Percentiles rank a stretch among this genome's conserved stretches.
These are phyloP conservation scores for Rosellinia necatrix DNA, from an alignment of 2,329 filamentous ascomycete genomes.

Conservation along the genomic window DNA sequence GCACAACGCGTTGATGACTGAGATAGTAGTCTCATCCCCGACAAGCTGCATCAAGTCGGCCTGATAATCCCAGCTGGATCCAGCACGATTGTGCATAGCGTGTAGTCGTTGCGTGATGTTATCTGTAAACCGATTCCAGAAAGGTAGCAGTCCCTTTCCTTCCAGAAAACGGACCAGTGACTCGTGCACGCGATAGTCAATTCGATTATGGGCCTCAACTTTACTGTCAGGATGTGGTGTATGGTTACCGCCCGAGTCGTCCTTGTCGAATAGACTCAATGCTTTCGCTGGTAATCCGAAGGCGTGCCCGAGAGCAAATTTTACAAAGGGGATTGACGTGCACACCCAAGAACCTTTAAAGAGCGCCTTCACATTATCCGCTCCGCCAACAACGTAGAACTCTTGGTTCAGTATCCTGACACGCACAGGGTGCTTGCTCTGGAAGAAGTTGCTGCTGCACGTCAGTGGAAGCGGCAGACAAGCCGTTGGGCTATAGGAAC, in stretches of 20 bases:
- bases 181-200: slow-evolving; percentile 33
- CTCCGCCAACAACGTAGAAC: slow-evolving; percentile 32
- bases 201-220: slow-evolving; percentile 28
- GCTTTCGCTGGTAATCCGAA: slow-evolving; percentile 37
- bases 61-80: slow-evolving; percentile 26
- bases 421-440: slow-evolving; percentile 27
- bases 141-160: slow-evolving; percentile 32
- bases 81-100: slow-evolving; percentile 21
- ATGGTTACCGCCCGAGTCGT: slow-evolving; percentile 35
- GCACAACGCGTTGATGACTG: slow-evolving; percentile 34
- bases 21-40: slow-evolving; percentile 30
- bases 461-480: neutral
- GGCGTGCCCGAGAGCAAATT: slow-evolving; percentile 38
- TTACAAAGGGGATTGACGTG: slow-evolving; percentile 37
- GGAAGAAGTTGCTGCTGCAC: slow-evolving; percentile 34
- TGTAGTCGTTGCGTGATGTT: slow-evolving; percentile 28
- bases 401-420: slow-evolving; percentile 35
- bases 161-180: slow-evolving; percentile 31
- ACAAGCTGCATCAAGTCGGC: slow-evolving; percentile 33
- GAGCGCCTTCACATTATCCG: slow-evolving; percentile 35
- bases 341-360: slow-evolving; percentile 34
- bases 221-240: slow-evolving; percentile 28
- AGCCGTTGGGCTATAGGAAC: neutral
- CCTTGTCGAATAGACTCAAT: slow-evolving; percentile 34
- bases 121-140: slow-evolving; percentile 35